Evolutionary conservation across 2,329 filamentous ascomycete genomes (phyloP), one percentile per base, ranked within the genome.

Genomic region (Lachnum nothofagi): DNA sequence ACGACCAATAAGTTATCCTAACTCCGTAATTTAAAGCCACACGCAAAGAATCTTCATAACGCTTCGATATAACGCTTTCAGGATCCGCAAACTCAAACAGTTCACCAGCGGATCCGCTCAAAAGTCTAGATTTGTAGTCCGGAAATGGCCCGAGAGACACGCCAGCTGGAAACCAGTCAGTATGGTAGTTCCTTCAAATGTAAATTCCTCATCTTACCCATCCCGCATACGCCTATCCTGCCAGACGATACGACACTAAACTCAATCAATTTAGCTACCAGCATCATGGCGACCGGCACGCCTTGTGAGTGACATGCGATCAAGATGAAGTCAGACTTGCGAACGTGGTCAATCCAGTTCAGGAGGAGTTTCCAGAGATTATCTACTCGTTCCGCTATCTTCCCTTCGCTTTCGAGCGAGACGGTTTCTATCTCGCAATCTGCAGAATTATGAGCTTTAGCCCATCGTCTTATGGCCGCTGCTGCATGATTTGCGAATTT

Each of bases 291-390:
- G 0, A 98, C 93, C 0, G 93, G 93, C 0, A 97, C 93, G 19
- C 93, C 93, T 67, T 98, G 93, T 2, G 89, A 95, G 67, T 98
- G 93, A 52, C 90, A 95, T 2, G 89, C 89, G n/a, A 98, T 73
- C 33, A 98, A 69, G 35, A 98, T 84, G 53, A 97, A 84, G 67
- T 98, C 93, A 0, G 93, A 91, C 45, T 79, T 79, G 44, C 88
- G 83, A 25, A 98, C 86, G 55, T 91, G 85, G 31, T 95, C 89
- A 56, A 96, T 88, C 88, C 90, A 95, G 66, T 96, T 96, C 23
- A 96, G 75, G 47, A 98, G 75, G 8, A 97, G 75, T 67, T 91
- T 95, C 93, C 93, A 98, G 5, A 98, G 72, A 33, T 94, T 87
- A 52, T 94, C 87, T 1, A 97, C 89, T 5, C 93, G 80, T 54